Evolutionary conservation across 2,329 filamentous ascomycete species (phyloP).

Genomic region (Ophiobolus disseminans): DNA sequence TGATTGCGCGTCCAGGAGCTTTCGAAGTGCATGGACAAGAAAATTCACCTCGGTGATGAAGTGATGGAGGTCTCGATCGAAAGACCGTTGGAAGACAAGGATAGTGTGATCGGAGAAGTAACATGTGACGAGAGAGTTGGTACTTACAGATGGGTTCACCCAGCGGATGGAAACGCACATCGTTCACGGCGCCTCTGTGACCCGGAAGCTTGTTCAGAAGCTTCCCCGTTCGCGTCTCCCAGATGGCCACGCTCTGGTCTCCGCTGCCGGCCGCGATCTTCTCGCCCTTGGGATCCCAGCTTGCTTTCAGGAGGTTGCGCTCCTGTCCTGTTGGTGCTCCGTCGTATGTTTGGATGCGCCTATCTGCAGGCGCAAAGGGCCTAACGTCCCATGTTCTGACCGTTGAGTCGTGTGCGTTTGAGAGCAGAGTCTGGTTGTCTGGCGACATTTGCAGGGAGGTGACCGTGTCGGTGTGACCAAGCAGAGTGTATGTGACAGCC

Average conservation of each 20-base stretch:
- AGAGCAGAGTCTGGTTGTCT: conserved; percentile 87
- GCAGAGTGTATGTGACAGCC: conserved; percentile 82
- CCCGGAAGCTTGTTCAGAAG: conserved; percentile 93
- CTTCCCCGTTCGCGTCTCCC: conserved; percentile 88
- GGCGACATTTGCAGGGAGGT: conserved; percentile 91
- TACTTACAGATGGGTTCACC: conserved; percentile 86
- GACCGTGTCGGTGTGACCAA: conserved; percentile 90
- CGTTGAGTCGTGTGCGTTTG: conserved; percentile 92
- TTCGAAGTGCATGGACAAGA: no score
- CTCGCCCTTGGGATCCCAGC: conserved; percentile 87
- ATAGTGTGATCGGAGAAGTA: no score
- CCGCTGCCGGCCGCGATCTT: conserved; percentile 88
- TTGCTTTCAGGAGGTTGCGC: conserved; percentile 88
- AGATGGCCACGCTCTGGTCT: conserved; percentile 88
- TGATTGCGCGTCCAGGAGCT: no score
- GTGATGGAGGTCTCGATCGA: no score
- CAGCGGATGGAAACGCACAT: conserved; percentile 85
- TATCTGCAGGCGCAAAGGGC: conserved; percentile 88
- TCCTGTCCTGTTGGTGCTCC: conserved; percentile 88
- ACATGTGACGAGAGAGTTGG: not conserved
- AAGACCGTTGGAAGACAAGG: no score
- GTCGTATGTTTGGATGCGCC: conserved; percentile 86
- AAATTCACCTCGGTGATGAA: no score
- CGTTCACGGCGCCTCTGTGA: conserved; percentile 94
- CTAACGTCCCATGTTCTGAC: conserved; percentile 95